These are phyloP conservation scores for Neurospora sp. DNA, from an alignment of 495 filamentous ascomycete genomes.

Conservation along the genomic window DNA sequence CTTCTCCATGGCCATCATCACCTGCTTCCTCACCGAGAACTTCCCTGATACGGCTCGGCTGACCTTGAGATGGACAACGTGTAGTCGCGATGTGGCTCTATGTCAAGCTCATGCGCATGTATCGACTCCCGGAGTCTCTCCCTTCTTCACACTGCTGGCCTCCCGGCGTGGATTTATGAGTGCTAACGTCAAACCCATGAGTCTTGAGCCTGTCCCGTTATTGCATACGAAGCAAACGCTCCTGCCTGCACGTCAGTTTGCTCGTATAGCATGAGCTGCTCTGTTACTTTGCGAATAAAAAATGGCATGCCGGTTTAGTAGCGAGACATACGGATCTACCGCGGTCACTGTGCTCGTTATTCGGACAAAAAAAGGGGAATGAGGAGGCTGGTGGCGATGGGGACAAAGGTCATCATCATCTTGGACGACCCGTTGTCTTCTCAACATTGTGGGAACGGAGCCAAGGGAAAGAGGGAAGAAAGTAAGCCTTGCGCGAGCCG, in stretches of 20 bases:
- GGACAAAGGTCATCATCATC: neutral
- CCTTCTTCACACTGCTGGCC: neutral
- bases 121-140: neutral
- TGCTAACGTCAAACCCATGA: neutral
- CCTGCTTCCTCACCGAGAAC: neutral
- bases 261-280: neutral
- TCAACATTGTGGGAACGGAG: neutral
- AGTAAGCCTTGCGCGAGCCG: neutral
- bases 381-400: neutral
- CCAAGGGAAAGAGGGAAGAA: neutral
- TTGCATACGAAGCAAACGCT: neutral
- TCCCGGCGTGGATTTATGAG: neutral
- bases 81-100: neutral
- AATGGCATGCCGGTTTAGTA: neutral
- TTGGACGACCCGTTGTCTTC: neutral
- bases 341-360: neutral
- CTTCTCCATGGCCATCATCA: neutral
- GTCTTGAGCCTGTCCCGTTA: neutral
- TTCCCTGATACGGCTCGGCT: neutral
- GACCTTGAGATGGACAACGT: neutral
- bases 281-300: neutral
- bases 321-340: neutral
- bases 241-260: neutral
- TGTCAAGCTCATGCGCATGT: neutral
- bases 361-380: neutral